Evolutionary conservation across 2,329 filamentous ascomycete species (phyloP).

Genomic region (Penicillium sclerotiorum): DNA sequence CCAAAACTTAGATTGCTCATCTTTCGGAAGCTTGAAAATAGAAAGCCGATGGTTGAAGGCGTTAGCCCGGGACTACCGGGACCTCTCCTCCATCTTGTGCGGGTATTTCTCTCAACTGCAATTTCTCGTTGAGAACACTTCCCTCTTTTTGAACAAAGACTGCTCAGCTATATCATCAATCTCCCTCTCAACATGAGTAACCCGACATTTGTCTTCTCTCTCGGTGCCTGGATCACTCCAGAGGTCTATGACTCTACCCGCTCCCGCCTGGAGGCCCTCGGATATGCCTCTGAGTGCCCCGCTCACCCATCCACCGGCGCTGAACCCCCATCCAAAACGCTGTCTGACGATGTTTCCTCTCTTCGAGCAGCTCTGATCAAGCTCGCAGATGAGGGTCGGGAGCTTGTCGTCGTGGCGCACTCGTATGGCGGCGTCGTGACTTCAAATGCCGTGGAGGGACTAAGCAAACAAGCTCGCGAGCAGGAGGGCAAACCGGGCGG

Average conservation of each 20-base stretch:
- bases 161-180: background rate
- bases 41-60: no score
- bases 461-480: slow-evolving; percentile 26
- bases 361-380: slow-evolving; percentile 15
- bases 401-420: slow-evolving; percentile 35
- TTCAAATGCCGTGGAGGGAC: slow-evolving; percentile 32
- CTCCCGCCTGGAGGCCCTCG: slow-evolving; percentile 33
- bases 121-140: background rate
- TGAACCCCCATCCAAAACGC: slow-evolving; percentile 36
- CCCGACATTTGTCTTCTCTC: slow-evolving; percentile 40
- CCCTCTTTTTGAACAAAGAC: background rate
- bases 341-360: slow-evolving; percentile 39
- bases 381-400: slow-evolving; percentile 31
- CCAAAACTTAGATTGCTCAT: background rate
- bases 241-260: slow-evolving; percentile 34
- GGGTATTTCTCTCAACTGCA: no score
- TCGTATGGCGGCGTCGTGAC: slow-evolving; percentile 40
- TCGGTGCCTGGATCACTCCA: slow-evolving; percentile 45
- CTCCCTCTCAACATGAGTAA: slow-evolving; percentile 7
- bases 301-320: slow-evolving; percentile 32
- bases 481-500: slow-evolving; percentile 30
- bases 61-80: background rate
- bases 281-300: slow-evolving; percentile 35
- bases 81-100: background rate
- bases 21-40: no score